Percentiles rank a stretch among this genome's conserved stretches.
phyloP scores from a whole-genome alignment of 768 basidiomycete genomes.

The Lactarius evosmus region DNA sequence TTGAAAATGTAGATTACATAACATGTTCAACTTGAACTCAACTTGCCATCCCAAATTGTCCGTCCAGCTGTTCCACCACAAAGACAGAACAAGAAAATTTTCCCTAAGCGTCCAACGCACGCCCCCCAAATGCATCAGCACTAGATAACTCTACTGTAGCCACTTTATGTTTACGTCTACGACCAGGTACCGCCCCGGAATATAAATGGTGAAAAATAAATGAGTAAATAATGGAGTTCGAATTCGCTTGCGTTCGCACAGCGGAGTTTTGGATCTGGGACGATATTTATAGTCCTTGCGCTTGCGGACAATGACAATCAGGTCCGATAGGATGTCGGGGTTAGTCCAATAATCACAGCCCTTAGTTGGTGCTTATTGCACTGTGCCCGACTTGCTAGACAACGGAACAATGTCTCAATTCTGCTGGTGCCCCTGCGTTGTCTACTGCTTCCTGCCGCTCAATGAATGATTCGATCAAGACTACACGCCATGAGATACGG shows the following conservation, averaged over 20 bases:
- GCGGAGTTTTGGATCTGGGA: not conserved
- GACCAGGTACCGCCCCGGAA: too few species aligned
- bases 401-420: not conserved
- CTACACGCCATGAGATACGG: too few species aligned
- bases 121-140: too few species aligned
- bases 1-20: too few species aligned
- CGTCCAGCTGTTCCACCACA: not conserved
- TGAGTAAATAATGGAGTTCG: not conserved
- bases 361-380: not conserved
- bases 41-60: not conserved
- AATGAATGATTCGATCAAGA: not conserved
- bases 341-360: not conserved
- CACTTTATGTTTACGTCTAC: too few species aligned
- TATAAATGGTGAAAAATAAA: too few species aligned
- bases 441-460: not conserved
- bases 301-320: not conserved
- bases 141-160: too few species aligned
- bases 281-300: not conserved
- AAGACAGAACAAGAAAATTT: not conserved
- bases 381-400: not conserved
- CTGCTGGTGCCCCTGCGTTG: not conserved
- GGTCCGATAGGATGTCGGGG: not conserved
- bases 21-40: too few species aligned
- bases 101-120: too few species aligned
- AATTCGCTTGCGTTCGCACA: not conserved